A percentile compares a stretch with the other conserved stretches of the same genome.
These are phyloP conservation scores for Tylopilus cervinicoccineus DNA, from an alignment of 768 basidiomycete species.

Conservation along the genomic window DNA sequence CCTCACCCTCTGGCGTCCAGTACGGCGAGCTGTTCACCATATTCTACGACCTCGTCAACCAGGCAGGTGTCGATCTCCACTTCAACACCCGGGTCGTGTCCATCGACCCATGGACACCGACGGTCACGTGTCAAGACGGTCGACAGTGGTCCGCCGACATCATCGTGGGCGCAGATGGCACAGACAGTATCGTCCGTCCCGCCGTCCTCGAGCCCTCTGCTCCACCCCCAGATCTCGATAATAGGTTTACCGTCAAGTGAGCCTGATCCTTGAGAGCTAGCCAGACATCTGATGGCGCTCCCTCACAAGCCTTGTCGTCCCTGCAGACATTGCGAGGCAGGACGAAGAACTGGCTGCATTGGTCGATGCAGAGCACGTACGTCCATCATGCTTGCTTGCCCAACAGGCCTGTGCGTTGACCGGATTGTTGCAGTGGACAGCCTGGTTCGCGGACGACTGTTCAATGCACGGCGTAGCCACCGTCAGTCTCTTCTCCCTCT, in stretches of 20 bases:
- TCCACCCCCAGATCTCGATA: conserved; percentile 11
- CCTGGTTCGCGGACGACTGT: conserved; percentile 23
- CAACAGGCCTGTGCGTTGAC: not conserved
- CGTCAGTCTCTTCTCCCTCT: conserved; percentile 4
- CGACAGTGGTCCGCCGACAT: conserved; percentile 45
- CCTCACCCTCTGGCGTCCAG: conserved; percentile 26
- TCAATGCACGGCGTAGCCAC: conserved; percentile 15
- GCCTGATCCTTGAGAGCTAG: not conserved
- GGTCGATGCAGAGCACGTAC: conserved; percentile 10
- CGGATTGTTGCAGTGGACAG: conserved; percentile 11
- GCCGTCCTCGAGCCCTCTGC: conserved; percentile 27
- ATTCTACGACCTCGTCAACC: conserved; percentile 43
- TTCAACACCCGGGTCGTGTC: conserved; percentile 38
- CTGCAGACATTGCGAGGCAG: conserved; percentile 13
- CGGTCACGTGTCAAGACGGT: conserved; percentile 36
- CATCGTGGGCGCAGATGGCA: conserved; percentile 60
- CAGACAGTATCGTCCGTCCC: conserved; percentile 38
- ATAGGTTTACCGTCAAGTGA: conserved; percentile 14
- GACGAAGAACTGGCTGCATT: conserved; percentile 16
- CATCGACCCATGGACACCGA: conserved; percentile 29
- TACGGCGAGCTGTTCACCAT: conserved; percentile 49
- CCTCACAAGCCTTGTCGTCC: conserved; percentile 12
- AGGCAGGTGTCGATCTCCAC: conserved; percentile 44
- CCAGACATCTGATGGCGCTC: not conserved
- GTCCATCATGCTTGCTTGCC: not conserved